A percentile compares a stretch with the other conserved stretches of the same genome.
These are phyloP conservation scores for Ascobolus immersus DNA, from an alignment of 495 filamentous ascomycete species.

Conservation along the genomic window DNA sequence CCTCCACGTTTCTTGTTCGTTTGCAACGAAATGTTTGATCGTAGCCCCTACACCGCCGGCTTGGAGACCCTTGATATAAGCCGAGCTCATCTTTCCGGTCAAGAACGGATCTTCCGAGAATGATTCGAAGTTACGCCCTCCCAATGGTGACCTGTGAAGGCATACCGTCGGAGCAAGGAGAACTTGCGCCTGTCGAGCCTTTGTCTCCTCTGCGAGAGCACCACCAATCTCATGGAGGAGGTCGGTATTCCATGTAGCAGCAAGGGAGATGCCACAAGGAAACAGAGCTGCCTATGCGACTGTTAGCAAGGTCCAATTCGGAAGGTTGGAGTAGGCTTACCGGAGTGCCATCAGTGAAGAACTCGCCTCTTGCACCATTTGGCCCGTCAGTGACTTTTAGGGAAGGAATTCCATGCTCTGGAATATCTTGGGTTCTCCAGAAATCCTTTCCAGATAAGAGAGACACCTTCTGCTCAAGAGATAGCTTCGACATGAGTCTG, in stretches of 20 bases:
- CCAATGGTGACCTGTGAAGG: constrained; percentile 56
- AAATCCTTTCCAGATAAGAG: constrained; percentile 44
- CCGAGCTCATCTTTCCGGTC: constrained; percentile 46
- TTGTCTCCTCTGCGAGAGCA: constrained; percentile 41
- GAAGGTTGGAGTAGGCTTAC: constrained; percentile 8
- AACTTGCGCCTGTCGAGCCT: constrained; percentile 41
- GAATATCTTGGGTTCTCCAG: constrained; percentile 48
- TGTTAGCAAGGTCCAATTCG: not conserved
- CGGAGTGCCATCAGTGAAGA: constrained; percentile 38
- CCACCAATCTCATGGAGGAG: constrained; percentile 34
- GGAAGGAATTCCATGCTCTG: constrained; percentile 40
- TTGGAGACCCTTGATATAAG: constrained; percentile 51
- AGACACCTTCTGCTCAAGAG: constrained; percentile 31
- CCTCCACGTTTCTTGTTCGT: constrained; percentile 63
- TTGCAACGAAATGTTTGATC: constrained; percentile 67
- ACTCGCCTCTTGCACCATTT: constrained; percentile 49
- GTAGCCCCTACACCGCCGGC: constrained; percentile 49
- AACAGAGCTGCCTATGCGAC: constrained; percentile 30
- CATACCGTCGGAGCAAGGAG: constrained; percentile 58
- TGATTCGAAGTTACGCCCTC: constrained; percentile 65
- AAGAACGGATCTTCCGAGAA: constrained; percentile 66
- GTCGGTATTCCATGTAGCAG: constrained; percentile 41
- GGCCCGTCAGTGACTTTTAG: constrained; percentile 48
- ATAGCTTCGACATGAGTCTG: constrained; percentile 18
- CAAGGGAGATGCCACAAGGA: constrained; percentile 42